phyloP scores from a whole-genome alignment of 192 early-diverging fungal genomes.

The Podila epicladia region DNA sequence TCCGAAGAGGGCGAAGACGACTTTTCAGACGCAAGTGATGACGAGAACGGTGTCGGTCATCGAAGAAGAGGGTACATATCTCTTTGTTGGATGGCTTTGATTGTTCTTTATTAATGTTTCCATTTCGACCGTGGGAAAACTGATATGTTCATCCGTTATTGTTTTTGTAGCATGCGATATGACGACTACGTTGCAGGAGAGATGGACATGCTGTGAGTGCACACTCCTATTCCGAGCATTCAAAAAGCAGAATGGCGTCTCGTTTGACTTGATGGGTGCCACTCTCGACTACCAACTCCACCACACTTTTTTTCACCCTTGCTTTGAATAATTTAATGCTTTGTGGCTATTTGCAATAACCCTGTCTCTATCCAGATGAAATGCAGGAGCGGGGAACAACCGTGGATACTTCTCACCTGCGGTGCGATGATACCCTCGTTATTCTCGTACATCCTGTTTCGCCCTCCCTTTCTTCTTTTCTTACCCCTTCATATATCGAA shows the following conservation, averaged over 20 bases:
- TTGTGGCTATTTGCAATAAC: no score
- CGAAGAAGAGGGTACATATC: conserved; percentile 33
- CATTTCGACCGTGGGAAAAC: no score
- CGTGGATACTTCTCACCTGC: not conserved
- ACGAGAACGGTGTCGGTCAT: conserved; percentile 32
- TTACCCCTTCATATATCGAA: not conserved
- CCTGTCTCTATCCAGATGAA: no score
- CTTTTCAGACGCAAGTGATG: conserved; percentile 45
- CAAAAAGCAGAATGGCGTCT: no score
- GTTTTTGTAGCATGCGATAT: conserved; percentile 33
- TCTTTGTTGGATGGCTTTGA: not conserved
- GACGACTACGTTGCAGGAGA: conserved; percentile 45
- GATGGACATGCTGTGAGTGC: conserved; percentile 45
- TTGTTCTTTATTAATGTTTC: not conserved
- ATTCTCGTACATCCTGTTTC: not conserved
- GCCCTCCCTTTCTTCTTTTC: not conserved
- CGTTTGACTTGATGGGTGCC: no score
- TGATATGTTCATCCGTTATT: not conserved
- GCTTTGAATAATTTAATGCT: no score
- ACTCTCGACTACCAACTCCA: no score
- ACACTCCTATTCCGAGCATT: not conserved
- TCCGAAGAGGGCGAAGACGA: conserved; percentile 37
- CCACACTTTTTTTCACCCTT: no score
- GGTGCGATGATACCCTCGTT: not conserved
- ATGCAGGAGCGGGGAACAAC: no score